Conservation (phyloP, 108 stramenopile species). For the Skeletonema tropicum region DNA sequence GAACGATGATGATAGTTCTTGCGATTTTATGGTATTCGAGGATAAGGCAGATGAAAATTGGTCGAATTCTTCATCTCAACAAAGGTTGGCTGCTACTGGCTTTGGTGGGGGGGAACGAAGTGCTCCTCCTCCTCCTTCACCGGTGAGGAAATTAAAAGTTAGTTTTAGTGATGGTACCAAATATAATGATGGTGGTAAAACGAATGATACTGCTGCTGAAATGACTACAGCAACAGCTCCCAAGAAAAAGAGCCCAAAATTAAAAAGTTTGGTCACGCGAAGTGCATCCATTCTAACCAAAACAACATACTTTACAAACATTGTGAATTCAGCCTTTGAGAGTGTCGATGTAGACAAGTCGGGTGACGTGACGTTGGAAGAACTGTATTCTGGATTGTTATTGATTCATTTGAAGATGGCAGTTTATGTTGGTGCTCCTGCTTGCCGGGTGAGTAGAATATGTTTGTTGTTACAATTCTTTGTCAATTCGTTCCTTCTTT, state of each 20-base stretch:
- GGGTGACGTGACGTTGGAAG: conserved; percentile 73
- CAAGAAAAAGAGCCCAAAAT: background rate
- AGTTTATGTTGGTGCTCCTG: conserved; percentile 77
- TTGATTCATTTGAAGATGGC: conserved; percentile 83
- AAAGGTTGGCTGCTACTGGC: background rate
- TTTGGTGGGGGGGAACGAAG: background rate
- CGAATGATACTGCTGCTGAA: background rate
- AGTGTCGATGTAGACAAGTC: conserved; percentile 67
- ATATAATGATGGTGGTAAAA: background rate
- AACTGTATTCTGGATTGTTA: conserved; percentile 76
- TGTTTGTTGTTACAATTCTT: conserved; percentile 4
- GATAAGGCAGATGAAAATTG: background rate
- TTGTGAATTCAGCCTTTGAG: conserved; percentile 63
- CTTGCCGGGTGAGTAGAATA: conserved; percentile 60
- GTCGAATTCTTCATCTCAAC: background rate
- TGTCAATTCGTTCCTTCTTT: background rate
- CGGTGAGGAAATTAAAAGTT: background rate
- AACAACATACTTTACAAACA: conserved; percentile 56
- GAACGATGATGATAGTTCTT: background rate
- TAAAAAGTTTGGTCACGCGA: background rate
- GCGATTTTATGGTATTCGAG: background rate
- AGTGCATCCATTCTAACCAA: conserved; percentile 46
- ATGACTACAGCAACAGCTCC: background rate
- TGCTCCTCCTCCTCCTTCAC: background rate
- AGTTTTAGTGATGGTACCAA: background rate